Evolutionary conservation across 306 rosid genomes (phyloP).

Genomic region (Astragalus glycyphyllos): DNA sequence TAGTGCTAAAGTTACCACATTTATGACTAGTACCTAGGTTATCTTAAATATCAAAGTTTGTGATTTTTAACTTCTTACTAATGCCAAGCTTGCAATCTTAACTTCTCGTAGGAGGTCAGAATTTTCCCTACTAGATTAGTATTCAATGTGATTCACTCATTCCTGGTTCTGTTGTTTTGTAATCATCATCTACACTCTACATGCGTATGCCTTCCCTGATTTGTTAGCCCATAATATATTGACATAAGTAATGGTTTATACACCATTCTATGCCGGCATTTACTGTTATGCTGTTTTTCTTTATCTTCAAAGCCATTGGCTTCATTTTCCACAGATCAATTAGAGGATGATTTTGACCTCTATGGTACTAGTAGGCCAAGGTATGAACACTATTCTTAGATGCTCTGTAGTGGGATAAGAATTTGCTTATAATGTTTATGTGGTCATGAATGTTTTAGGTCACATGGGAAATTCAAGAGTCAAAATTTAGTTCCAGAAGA

Average conservation of each 20-base stretch:
- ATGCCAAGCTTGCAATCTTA: background rate
- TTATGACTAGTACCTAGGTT: constrained; percentile 1
- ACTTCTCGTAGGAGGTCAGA: constrained; percentile 19
- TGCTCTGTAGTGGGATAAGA: constrained; percentile 14
- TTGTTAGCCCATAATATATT: constrained; percentile 14
- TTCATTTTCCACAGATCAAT: constrained; percentile 51
- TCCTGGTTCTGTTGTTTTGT: constrained; percentile 18
- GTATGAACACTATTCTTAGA: constrained; percentile 50
- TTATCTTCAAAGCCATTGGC: constrained; percentile 55
- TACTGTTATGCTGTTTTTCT: constrained; percentile 35
- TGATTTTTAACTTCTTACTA: constrained; percentile 21
- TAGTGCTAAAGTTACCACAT: constrained; percentile 19
- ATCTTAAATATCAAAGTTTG: constrained; percentile 18
- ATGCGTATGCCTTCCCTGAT: constrained; percentile 26
- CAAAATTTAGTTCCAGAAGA: constrained; percentile 61
- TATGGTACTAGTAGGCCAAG: constrained; percentile 52
- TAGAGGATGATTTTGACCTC: constrained; percentile 58
- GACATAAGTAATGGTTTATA: constrained; percentile 26
- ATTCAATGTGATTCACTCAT: constrained; percentile 31
- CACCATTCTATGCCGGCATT: constrained; percentile 34
- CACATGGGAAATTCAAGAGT: constrained; percentile 51
- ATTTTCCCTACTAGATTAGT: constrained; percentile 10
- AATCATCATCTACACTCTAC: constrained; percentile 9
- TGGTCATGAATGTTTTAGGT: constrained; percentile 48
- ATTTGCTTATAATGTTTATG: constrained; percentile 40